Evolutionary conservation across 371 early-diverging fungal species (phyloP).

Genomic region (Mitosporidium daphniae): DNA sequence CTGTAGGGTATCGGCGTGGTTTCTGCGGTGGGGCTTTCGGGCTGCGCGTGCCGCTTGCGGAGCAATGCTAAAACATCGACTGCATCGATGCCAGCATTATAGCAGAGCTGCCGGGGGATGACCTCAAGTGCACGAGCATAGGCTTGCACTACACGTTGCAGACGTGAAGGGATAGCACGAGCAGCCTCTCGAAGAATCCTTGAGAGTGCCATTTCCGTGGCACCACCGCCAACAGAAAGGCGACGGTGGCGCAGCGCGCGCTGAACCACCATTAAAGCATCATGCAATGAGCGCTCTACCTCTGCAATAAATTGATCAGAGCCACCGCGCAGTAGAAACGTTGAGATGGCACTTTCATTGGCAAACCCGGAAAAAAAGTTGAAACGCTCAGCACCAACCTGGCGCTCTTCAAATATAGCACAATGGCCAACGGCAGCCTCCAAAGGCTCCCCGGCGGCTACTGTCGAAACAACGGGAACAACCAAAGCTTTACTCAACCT

Average conservation of each 20-base stretch:
- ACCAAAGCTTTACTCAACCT: constrained; percentile 82
- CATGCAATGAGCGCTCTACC: constrained; percentile 88
- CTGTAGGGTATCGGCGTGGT: too few relatives aligned
- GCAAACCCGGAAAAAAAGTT: constrained; percentile 76
- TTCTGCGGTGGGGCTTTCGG: too few relatives aligned
- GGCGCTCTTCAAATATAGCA: constrained; percentile 73
- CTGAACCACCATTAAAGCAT: constrained; percentile 94
- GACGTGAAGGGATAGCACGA: constrained; percentile 61
- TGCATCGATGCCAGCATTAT: constrained; percentile 98
- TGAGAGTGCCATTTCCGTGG: constrained; percentile 81
- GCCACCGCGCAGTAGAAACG: constrained; percentile 85
- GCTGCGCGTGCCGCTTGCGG: constrained; percentile 75
- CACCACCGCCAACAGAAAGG: constrained; percentile 92
- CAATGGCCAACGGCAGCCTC: constrained; percentile 30
- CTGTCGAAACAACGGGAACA: constrained; percentile 55
- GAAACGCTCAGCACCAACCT: constrained; percentile 85
- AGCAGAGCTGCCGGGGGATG: constrained; percentile 87
- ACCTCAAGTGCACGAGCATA: constrained; percentile 91
- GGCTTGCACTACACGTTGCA: constrained; percentile 72
- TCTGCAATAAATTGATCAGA: constrained; percentile 97
- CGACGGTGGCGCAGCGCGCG: constrained; percentile 62
- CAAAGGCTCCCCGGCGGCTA: constrained; percentile 32
- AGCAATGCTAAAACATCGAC: constrained; percentile 84
- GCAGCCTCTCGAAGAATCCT: constrained; percentile 61
- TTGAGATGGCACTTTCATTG: constrained; percentile 64